Evolutionary conservation across 331 rosid species (phyloP), one percentile per base, ranked within the genome.

Genomic region (Quercus tomentella): DNA sequence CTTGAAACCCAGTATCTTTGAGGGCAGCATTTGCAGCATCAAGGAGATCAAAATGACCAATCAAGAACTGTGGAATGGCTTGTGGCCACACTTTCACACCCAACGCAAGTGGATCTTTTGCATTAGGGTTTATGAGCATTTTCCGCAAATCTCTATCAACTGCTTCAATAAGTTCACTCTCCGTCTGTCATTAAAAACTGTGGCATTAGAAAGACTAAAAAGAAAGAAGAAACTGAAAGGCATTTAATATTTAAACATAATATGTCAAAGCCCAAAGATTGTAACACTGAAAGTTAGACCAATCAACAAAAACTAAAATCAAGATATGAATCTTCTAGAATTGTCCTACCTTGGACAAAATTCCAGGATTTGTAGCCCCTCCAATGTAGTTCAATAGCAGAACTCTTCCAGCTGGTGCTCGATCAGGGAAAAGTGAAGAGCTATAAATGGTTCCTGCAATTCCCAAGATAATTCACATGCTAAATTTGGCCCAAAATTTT

Each of bases 351-450:
- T 92, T 81, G 55, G 97, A 88, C 82, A 91, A 55, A 82, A 93
- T 93, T 65, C 86, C 97, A 49, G 96, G 75, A 86, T 95, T 95
- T 56, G 93, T 91, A 68, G 98, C 97, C 79, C 99, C 99, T 86
- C 99, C 99, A 76, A 95, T 91, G 88, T 91, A 95, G 89, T 95
- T 95, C 89, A 91, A 83, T 75, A 95, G 99, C 54, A 95, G 87
- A 60, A 95, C 87, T 91, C 97, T 93, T 83, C 97, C 98, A 72
- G 84, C 82, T 45, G 97, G 99, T 70, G 97, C 97, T 81, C 99
- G 91, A 86, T 90, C 89, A 66, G 99, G 94, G 83, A 95, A 95
- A 79, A 95, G 97, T 62, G 99, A 90, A 21, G 99, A 93, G 89
- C 99, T 95, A 89, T 95, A 95, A 80, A 95, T 93, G 58, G 99